phyloP scores from a whole-genome alignment of 2,329 filamentous ascomycete genomes.

The Colletotrichum sp. region DNA sequence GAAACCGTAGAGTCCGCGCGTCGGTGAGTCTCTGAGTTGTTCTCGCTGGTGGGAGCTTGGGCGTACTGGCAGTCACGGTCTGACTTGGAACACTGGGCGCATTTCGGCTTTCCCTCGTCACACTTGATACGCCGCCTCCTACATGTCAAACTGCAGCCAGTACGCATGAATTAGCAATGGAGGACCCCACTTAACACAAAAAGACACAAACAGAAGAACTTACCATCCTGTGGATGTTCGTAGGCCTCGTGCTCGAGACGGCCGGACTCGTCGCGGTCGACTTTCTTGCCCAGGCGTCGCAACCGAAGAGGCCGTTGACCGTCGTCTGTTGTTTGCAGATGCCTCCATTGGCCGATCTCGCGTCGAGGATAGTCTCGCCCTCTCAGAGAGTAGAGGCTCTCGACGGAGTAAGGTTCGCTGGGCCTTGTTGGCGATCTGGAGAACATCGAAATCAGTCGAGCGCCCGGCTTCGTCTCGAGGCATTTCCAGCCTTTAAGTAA shows the following conservation, averaged over 20 bases:
- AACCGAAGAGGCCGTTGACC: not conserved
- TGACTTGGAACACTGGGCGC: slow-evolving; percentile 31
- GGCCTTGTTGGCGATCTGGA: not conserved
- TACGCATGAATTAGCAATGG: not conserved
- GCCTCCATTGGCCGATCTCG: not conserved
- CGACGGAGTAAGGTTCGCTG: not conserved
- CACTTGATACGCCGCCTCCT: slow-evolving; percentile 37
- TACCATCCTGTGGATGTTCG: slow-evolving; percentile 14
- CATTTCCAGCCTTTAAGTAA: not conserved
- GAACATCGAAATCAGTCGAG: not conserved
- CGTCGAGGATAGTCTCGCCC: not conserved
- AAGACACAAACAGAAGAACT: not conserved
- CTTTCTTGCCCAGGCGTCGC: not conserved
- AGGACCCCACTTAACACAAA: not conserved
- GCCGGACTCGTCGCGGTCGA: slow-evolving; percentile 6
- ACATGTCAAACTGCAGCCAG: slow-evolving; percentile 34
- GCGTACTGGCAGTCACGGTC: slow-evolving; percentile 1
- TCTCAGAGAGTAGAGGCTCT: not conserved
- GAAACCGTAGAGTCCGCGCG: not conserved
- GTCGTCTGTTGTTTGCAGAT: not conserved
- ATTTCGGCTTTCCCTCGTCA: slow-evolving; percentile 36
- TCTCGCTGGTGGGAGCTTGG: not conserved
- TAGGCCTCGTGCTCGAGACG: slow-evolving; percentile 1
- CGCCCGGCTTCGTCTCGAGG: slow-evolving; percentile 9
- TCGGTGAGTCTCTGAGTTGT: not conserved